phyloP scores from a whole-genome alignment of 257 asterid genomes.

The Lantana camara region DNA sequence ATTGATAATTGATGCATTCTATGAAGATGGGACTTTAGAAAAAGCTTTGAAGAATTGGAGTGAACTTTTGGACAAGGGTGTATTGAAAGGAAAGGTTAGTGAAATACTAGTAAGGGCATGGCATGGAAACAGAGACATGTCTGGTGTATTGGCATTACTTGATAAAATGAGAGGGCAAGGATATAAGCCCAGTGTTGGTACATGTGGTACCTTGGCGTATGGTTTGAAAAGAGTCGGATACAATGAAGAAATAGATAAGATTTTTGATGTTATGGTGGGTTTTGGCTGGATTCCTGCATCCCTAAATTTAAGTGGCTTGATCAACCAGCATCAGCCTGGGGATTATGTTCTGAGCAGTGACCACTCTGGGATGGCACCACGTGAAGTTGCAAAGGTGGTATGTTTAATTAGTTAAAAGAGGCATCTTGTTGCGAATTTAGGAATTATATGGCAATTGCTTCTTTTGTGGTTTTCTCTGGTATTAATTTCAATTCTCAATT shows the following conservation, averaged over 20 bases:
- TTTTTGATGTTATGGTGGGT: conserved; percentile 54
- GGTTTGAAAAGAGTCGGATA: conserved; percentile 68
- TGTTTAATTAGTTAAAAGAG: conserved; percentile 17
- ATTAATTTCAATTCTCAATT: not conserved
- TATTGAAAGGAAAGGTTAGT: conserved; percentile 54
- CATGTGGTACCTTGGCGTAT: conserved; percentile 58
- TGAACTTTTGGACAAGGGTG: conserved; percentile 62
- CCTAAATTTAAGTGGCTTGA: conserved; percentile 47
- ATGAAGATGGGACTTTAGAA: conserved; percentile 56
- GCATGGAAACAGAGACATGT: conserved; percentile 56
- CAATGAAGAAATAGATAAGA: conserved; percentile 46
- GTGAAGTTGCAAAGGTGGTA: conserved; percentile 56
- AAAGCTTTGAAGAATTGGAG: conserved; percentile 62
- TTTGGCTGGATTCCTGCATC: conserved; percentile 68
- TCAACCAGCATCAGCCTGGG: conserved; percentile 36
- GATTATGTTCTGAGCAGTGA: conserved; percentile 29
- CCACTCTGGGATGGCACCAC: conserved; percentile 33
- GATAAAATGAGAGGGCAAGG: conserved; percentile 61
- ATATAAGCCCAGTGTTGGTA: conserved; percentile 55
- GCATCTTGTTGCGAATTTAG: too few relatives aligned
- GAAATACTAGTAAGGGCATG: conserved; percentile 50
- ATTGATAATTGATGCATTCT: conserved; percentile 56
- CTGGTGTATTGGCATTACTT: conserved; percentile 51
- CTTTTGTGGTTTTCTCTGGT: conserved; percentile 1
- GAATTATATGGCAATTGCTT: not conserved